Base-by-base conservation (phyloP, 2,329 filamentous ascomycete genomes). In the Lachnellula subtilissima region DNA sequence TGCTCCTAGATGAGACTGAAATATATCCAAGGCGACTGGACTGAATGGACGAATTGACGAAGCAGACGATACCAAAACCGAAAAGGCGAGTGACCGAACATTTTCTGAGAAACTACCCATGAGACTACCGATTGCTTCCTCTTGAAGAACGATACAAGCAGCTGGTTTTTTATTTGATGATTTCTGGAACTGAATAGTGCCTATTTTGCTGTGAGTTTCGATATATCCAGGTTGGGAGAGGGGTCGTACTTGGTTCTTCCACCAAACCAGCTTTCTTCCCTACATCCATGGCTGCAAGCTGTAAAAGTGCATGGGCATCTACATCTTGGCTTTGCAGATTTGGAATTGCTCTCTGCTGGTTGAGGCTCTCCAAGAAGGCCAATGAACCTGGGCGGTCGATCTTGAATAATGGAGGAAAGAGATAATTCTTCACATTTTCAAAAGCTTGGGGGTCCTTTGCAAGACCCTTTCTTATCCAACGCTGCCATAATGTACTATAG, bases 11-110 rank as follows among this genome's bases (percentile, higher is more conserved):
- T 89, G 84, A 36, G 75, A 76, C 52, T 78, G 78, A 2, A 97
- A 74, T 12, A 87, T 78, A 3, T 73, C 70, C 2, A 97, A 76
- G 0, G 86, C 80, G 9, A 75, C 77, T 0, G 73, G 65, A 0
- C 86, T 86, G 52, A 95, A 85, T 1, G 91, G 87, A 52, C 83
- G 84, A 3, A 88, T 91, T 0, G 86, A 86, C 2, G 88, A 84
- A 9, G 85, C 83, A 0, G 90, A 93, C 9, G 86, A 85, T 12
- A 91, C 83, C 7, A 96, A 79, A 12, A 97, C 79, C 28, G 90
- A 90, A 39, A 97, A 79, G 0, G 89, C 89, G n/a, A 91, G 82
- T 23, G 91, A 82, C 28, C 91, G 84, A 52, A 93, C 85, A 60
- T 84, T 77, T 64, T 83, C 75, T 64, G 83, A 83, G 43, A 77